These are phyloP conservation scores for Kodamaea fukazawae DNA, from an alignment of 805 yeast species.

Conservation along the genomic window DNA sequence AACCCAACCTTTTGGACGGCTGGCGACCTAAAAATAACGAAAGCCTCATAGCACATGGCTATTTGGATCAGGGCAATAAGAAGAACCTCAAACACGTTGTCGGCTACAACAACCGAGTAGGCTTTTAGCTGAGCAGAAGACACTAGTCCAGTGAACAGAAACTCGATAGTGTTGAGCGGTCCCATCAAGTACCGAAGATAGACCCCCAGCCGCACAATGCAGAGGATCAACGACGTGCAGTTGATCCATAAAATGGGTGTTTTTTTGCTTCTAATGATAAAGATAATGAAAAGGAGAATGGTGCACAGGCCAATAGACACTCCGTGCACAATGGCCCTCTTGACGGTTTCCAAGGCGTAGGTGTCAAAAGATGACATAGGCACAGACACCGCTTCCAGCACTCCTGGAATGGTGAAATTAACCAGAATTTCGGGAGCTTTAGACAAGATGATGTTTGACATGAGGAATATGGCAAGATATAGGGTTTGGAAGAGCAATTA, in stretches of 20 bases:
- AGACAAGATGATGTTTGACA: neutral
- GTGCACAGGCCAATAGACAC: slow-evolving; percentile 12
- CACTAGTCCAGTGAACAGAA: slow-evolving; percentile 31
- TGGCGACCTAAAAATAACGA: slow-evolving; percentile 64
- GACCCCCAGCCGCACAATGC: slow-evolving; percentile 60
- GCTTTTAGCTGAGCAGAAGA: slow-evolving; percentile 30
- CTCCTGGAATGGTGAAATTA: slow-evolving; percentile 5
- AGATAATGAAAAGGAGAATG: slow-evolving; percentile 6
- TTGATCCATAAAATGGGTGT: slow-evolving; percentile 78
- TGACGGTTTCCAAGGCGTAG: slow-evolving; percentile 3
- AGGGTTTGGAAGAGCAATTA: neutral
- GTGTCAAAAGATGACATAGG: slow-evolving; percentile 9
- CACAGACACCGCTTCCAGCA: neutral
- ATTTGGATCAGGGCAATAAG: slow-evolving; percentile 59
- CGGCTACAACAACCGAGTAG: slow-evolving; percentile 53
- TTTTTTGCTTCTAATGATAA: slow-evolving; percentile 36
- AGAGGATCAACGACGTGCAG: slow-evolving; percentile 52
- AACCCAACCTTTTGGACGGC: slow-evolving; percentile 43
- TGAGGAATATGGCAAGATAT: no score
- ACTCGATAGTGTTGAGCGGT: slow-evolving; percentile 49
- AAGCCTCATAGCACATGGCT: slow-evolving; percentile 70
- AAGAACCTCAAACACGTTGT: slow-evolving; percentile 58
- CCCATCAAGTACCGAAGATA: slow-evolving; percentile 55
- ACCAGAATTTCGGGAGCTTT: neutral
- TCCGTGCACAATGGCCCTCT: slow-evolving; percentile 9